Conservation (phyloP, 345 rosid genomes). For the Hibiscus syriacus region DNA sequence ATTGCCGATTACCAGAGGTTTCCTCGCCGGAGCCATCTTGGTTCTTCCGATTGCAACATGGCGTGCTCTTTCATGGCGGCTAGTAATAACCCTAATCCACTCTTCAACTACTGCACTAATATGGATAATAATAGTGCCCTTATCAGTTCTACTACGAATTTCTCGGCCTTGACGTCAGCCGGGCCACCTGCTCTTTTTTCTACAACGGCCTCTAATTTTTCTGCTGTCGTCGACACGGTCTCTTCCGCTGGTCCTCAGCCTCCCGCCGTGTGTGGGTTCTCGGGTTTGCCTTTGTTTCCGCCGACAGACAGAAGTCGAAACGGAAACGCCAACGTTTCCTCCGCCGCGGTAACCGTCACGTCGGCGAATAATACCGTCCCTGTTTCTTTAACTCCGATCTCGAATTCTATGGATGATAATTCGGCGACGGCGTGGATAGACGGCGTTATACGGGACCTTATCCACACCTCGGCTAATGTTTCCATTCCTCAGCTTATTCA, state of each 20-base stretch:
- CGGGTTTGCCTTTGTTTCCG: conserved; percentile 86
- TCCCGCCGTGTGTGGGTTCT: conserved; percentile 85
- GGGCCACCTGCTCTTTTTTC: conserved; percentile 31
- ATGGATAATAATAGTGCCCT: conserved; percentile 2
- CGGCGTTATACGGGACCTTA: conserved; percentile 77
- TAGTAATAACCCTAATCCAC: conserved; percentile 21
- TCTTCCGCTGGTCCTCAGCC: conserved; percentile 13
- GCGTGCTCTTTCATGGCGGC: conserved; percentile 9
- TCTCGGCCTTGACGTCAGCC: conserved; percentile 49
- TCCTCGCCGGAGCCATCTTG: conserved; percentile 22
- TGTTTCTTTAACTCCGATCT: conserved; percentile 5
- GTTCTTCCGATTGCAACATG: neutral
- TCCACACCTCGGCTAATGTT: conserved; percentile 59
- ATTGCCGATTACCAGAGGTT: conserved; percentile 42
- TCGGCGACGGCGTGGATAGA: conserved; percentile 82
- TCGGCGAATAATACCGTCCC: conserved; percentile 4
- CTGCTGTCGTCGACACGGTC: conserved; percentile 18
- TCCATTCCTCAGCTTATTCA: conserved; percentile 97
- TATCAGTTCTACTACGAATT: conserved; percentile 28
- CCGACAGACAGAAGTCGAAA: conserved; percentile 32
- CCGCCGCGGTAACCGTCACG: neutral
- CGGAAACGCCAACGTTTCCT: neutral
- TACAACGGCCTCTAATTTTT: conserved; percentile 23
- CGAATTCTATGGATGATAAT: conserved; percentile 49
- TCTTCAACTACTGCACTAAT: conserved; percentile 56